Evolutionary conservation across 768 basidiomycete genomes (phyloP).

Genomic region (Baorangia bicolor): DNA sequence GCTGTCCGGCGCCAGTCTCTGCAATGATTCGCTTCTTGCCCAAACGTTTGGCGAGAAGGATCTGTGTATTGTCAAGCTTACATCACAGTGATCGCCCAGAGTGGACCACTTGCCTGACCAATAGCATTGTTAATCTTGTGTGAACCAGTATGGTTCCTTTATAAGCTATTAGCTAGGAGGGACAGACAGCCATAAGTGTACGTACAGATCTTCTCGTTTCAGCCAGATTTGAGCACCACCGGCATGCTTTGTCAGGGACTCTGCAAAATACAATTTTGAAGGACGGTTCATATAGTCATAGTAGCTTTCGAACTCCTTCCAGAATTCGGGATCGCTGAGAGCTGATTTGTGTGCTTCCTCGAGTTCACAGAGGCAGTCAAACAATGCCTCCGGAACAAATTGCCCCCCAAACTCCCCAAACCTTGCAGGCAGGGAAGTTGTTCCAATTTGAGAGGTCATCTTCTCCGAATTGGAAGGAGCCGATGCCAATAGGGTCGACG

Average conservation of each 20-base stretch:
- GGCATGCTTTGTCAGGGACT: constrained; percentile 83
- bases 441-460: constrained; percentile 31
- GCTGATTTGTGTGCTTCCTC: constrained; percentile 90
- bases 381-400: constrained; percentile 95
- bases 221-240: constrained; percentile 98
- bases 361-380: constrained; percentile 87
- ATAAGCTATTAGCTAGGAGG: constrained; percentile 2
- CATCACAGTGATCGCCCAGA: neutral
- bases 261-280: constrained; percentile 86
- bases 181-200: neutral
- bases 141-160: constrained; percentile 94
- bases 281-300: constrained; percentile 96
- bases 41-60: constrained; percentile 87
- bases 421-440: constrained; percentile 64
- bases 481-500: neutral
- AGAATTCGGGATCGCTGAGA: constrained; percentile 84
- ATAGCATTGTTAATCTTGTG: constrained; percentile 99
- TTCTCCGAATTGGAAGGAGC: constrained; percentile 8
- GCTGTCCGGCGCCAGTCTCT: constrained; percentile 98
- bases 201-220: constrained; percentile 90
- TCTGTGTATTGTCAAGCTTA: constrained; percentile 42
- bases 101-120: constrained; percentile 65
- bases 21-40: constrained; percentile 98
- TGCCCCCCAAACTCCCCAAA: constrained; percentile 98
- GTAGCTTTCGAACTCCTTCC: constrained; percentile 85